Evolutionary conservation across 768 basidiomycete species (phyloP).

Genomic region (Hydnum rufescens): DNA sequence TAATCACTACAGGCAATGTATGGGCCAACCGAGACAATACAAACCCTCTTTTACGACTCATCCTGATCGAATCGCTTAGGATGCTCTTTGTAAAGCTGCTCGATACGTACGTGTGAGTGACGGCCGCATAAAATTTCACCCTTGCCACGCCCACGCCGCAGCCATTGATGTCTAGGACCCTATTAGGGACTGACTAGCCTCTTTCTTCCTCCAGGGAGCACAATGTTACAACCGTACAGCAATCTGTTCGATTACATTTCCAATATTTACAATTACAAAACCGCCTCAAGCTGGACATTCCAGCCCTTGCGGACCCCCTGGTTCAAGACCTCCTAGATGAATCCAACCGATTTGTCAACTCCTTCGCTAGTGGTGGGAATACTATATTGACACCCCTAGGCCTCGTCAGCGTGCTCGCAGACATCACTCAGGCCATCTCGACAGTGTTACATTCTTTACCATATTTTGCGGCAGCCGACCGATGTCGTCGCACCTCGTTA

Average conservation of each 20-base stretch:
- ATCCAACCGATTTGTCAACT: conserved; percentile 67
- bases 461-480: conserved; percentile 36
- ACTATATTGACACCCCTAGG: background rate
- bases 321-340: conserved; percentile 67
- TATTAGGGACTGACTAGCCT: conserved; percentile 1
- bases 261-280: conserved; percentile 66
- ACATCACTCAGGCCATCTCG: conserved; percentile 45
- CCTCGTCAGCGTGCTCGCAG: conserved; percentile 18
- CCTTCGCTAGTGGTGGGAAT: conserved; percentile 34
- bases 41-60: conserved; percentile 36
- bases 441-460: conserved; percentile 42
- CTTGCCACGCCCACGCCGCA: background rate
- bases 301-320: conserved; percentile 52
- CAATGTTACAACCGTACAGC: conserved; percentile 56
- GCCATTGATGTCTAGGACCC: background rate
- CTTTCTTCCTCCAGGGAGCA: conserved; percentile 25
- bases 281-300: conserved; percentile 56
- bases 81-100: conserved; percentile 43
- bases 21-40: conserved; percentile 15
- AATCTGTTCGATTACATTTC: conserved; percentile 50
- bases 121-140: background rate
- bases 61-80: conserved; percentile 42
- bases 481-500: conserved; percentile 13
- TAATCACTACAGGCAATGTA: conserved; percentile 52
- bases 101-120: conserved; percentile 53